Conservation (phyloP, 1,284 basidiomycete species). For the Phylloboletellus chloephorus region DNA sequence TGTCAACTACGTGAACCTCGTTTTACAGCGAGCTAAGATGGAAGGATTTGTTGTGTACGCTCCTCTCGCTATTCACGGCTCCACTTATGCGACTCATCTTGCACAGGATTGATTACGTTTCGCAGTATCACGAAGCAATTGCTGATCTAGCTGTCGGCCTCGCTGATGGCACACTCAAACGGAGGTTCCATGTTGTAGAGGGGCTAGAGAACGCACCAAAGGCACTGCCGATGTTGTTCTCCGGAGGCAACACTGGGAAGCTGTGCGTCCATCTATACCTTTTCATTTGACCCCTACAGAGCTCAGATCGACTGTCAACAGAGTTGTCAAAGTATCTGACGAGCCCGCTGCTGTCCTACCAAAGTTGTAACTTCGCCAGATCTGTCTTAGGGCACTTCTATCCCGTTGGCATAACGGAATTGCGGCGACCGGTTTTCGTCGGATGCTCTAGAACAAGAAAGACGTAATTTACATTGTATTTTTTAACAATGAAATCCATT, state of each 20-base stretch:
- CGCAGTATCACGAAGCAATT: slow-evolving; percentile 50
- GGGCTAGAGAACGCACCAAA: slow-evolving; percentile 69
- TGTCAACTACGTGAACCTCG: slow-evolving; percentile 58
- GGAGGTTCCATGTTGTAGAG: slow-evolving; percentile 75
- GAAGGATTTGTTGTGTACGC: slow-evolving; percentile 80
- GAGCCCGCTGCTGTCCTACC: slow-evolving; percentile 21
- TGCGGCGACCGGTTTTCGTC: background rate
- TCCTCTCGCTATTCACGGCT: background rate
- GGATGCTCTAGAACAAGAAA: slow-evolving; percentile 12
- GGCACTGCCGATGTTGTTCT: slow-evolving; percentile 67
- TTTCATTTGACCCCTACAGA: background rate
- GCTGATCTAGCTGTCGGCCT: slow-evolving; percentile 52
- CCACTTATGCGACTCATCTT: slow-evolving; percentile 1
- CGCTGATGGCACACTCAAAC: slow-evolving; percentile 69
- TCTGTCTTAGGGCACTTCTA: background rate
- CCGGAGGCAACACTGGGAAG: slow-evolving; percentile 80
- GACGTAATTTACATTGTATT: slow-evolving; percentile 5
- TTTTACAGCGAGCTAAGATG: slow-evolving; percentile 70
- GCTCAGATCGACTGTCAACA: slow-evolving; percentile 19
- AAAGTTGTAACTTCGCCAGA: slow-evolving; percentile 30
- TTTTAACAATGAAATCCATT: slow-evolving; percentile 5
- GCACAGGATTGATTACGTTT: slow-evolving; percentile 60
- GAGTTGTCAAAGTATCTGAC: slow-evolving; percentile 48
- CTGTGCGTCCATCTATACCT: slow-evolving; percentile 46
- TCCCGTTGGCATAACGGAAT: background rate